These are phyloP conservation scores for Metschnikowia anglica DNA, from an alignment of 805 yeast species.

Conservation along the genomic window DNA sequence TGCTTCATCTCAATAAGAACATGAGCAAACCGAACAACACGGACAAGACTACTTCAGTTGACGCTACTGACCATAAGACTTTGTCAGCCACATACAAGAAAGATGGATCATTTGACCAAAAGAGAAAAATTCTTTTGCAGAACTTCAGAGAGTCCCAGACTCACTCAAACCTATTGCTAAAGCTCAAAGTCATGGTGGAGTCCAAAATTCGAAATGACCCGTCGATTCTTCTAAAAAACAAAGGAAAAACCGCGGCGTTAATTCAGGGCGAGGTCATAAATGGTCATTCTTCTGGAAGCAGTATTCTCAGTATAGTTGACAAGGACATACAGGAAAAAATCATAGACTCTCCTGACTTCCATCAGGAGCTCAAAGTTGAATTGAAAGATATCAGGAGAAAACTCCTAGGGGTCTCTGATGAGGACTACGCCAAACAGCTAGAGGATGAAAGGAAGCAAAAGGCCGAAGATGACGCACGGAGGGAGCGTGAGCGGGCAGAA, in stretches of 20 bases:
- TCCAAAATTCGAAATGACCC: conserved; percentile 50
- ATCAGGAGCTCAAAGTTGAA: conserved; percentile 30
- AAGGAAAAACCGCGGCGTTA: conserved; percentile 50
- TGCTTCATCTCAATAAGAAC: too few species aligned
- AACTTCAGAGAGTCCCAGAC: conserved; percentile 43
- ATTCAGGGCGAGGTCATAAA: conserved; percentile 51
- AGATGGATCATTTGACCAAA: conserved; percentile 49
- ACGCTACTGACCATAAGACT: conserved; percentile 34
- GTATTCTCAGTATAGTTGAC: conserved; percentile 42
- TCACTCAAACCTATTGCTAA: conserved; percentile 38
- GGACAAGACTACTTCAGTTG: neutral
- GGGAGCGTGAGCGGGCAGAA: conserved; percentile 19
- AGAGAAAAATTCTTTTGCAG: conserved; percentile 42
- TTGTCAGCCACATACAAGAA: conserved; percentile 46
- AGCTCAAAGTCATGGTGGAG: conserved; percentile 45
- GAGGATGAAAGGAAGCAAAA: conserved; percentile 23
- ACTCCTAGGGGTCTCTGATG: conserved; percentile 38
- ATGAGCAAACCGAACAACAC: neutral
- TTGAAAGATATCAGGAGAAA: conserved; percentile 34
- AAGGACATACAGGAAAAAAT: conserved; percentile 45
- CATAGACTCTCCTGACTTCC: conserved; percentile 43
- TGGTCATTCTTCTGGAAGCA: conserved; percentile 17
- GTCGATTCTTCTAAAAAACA: conserved; percentile 45
- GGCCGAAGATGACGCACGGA: conserved; percentile 17
- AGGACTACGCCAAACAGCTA: conserved; percentile 34